Conservation (phyloP, 768 basidiomycete species). For the Podaxis sp. region DNA sequence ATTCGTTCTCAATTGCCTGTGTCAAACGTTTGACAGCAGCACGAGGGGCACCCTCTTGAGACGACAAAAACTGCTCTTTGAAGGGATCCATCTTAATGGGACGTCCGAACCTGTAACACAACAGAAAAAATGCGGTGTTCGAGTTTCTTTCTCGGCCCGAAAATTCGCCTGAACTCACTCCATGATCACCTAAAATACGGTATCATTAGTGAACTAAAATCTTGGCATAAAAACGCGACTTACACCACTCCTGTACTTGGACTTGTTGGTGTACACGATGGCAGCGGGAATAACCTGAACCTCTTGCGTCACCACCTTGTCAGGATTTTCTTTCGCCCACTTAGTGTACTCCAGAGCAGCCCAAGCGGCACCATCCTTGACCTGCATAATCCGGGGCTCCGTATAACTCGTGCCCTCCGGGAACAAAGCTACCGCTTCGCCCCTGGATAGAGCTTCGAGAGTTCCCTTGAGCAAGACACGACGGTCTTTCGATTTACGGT, state of each 20-base stretch:
- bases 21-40: conserved; percentile 87
- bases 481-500: conserved; percentile 91
- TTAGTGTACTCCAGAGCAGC: conserved; percentile 90
- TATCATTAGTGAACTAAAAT: background rate
- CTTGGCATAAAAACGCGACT: conserved; percentile 31
- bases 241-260: conserved; percentile 90
- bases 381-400: conserved; percentile 88
- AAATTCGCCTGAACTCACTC: conserved; percentile 44
- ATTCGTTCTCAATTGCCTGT: conserved; percentile 62
- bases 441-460: conserved; percentile 78
- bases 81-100: conserved; percentile 78
- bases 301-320: conserved; percentile 38
- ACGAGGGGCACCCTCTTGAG: conserved; percentile 64
- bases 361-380: conserved; percentile 95
- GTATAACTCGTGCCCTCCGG: conserved; percentile 95
- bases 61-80: conserved; percentile 74
- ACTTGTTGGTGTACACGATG: conserved; percentile 95
- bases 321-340: conserved; percentile 63
- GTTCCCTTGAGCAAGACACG: conserved; percentile 86
- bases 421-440: conserved; percentile 87
- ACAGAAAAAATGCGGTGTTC: conserved; percentile 9
- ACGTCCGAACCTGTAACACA: conserved; percentile 63
- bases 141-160: background rate
- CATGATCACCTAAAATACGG: conserved; percentile 57
- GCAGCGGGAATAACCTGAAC: conserved; percentile 77